These are phyloP conservation scores for Citrullus colocynthis DNA, from an alignment of 306 rosid species.

Conservation along the genomic window DNA sequence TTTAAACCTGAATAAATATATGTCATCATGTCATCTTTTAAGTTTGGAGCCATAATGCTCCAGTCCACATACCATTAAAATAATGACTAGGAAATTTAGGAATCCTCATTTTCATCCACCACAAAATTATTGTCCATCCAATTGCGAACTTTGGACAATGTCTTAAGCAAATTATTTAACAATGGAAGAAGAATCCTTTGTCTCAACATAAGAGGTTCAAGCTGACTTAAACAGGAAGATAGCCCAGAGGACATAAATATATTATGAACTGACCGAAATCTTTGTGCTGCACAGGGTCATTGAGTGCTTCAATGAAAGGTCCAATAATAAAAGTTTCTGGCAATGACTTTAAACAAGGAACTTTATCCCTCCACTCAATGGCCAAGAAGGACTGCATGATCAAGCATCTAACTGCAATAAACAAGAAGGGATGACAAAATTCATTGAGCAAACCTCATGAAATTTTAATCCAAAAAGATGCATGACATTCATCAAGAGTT, in stretches of 20 bases:
- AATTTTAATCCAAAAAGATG: background rate
- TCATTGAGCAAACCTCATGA: background rate
- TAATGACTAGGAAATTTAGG: background rate
- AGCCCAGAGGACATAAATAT: background rate
- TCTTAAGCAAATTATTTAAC: background rate
- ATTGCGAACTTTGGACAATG: background rate
- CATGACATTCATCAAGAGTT: background rate
- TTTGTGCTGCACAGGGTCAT: conserved; percentile 88
- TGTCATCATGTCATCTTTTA: background rate
- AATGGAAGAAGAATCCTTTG: background rate
- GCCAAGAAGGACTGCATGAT: conserved; percentile 81
- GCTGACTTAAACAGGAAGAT: conserved; percentile 9
- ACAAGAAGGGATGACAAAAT: conserved; percentile 12
- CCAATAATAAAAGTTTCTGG: conserved; percentile 74
- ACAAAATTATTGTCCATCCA: background rate
- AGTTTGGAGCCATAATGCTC: background rate
- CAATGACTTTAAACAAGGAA: conserved; percentile 41
- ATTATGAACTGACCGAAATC: conserved; percentile 49
- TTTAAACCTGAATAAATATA: conserved; percentile 40
- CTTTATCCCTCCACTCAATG: conserved; percentile 51
- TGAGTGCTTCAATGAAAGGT: conserved; percentile 67
- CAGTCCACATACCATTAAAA: background rate
- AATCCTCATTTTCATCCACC: background rate
- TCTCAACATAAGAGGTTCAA: conserved; percentile 9
- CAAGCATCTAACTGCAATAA: conserved; percentile 82